Evolutionary conservation across 352 stramenopile genomes (phyloP).

Genomic region (Globisporangium echinulatum): DNA sequence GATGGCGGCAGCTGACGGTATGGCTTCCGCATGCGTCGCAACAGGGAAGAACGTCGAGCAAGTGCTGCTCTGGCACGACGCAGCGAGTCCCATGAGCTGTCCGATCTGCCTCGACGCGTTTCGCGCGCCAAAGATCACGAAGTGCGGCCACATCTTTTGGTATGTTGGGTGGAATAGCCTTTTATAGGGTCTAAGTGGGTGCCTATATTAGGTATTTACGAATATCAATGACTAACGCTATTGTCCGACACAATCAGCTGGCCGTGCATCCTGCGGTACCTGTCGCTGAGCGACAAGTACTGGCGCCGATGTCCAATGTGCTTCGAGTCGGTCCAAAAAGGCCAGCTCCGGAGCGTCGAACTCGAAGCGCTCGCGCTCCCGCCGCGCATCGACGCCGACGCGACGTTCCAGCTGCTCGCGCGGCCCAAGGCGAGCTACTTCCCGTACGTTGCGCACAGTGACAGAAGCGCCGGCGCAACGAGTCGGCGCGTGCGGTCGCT

Average conservation of each 20-base stretch:
- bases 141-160: constrained; percentile 84
- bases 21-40: neutral
- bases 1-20: too few relatives aligned
- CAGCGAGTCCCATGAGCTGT: constrained; percentile 44
- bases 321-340: constrained; percentile 83
- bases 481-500: constrained; percentile 32
- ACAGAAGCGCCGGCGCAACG: neutral
- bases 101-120: constrained; percentile 80
- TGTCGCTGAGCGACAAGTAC: constrained; percentile 84
- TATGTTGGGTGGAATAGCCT: constrained; percentile 11
- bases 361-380: constrained; percentile 52
- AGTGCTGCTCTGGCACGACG: constrained; percentile 75
- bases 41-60: constrained; percentile 83
- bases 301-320: constrained; percentile 85
- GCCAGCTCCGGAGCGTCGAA: constrained; percentile 63
- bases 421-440: constrained; percentile 66
- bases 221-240: neutral
- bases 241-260: constrained; percentile 32
- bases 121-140: constrained; percentile 79
- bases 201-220: neutral
- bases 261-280: constrained; percentile 76
- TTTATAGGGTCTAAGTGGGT: neutral
- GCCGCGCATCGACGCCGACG: constrained; percentile 40
- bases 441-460: constrained; percentile 32
- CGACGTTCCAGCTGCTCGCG: constrained; percentile 73